Evolutionary conservation across 2,329 filamentous ascomycete species (phyloP), one percentile per base, ranked within the genome.

Genomic region (Talaromyces piceae): DNA sequence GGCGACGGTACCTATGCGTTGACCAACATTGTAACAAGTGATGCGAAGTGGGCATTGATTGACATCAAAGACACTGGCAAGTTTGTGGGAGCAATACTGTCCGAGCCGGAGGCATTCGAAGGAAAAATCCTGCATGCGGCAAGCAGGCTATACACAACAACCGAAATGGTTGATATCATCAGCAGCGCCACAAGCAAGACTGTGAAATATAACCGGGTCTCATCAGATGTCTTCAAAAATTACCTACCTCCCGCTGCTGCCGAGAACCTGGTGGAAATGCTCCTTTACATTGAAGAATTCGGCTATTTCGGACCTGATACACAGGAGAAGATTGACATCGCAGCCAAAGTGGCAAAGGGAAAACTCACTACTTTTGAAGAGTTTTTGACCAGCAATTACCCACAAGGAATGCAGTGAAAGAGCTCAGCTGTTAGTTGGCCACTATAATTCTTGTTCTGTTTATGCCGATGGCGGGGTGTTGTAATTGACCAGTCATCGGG

Each of bases 41-140:
- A 61, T 7, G 53, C 59, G 2, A 53, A 57, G 16, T 30, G 71
- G 0, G 69, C 71, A 4, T 55, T 67, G 37, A 61, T 61, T 16
- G 71, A 63, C 52, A 65, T 57, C 5, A 64, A 63, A 18, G 75
- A 72, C 53, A 62, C 53, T 5, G 65, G 66, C 0, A 65, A 67
- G 30, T 68, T 57, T 28, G 54, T 73, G 11, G 66, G 58, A 1
- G 61, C 69, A 0, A 65, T 73, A 8, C 62, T 74, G 4, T 62
- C 61, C 2, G 59, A 68, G 0, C 66, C 67, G 0, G 66, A 68
- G 0, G 61, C 59, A 47, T 72, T 65, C 27, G 57, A 60, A 5
- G 70, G 68, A 7, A 67, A 62, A 51, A 60, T 56, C 13, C 59
- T 74, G 27, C 63, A 59, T 18, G 70, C 70, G 0, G 67, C 68